These are phyloP conservation scores for Wickerhamiella qilinensis DNA, from an alignment of 805 yeast genomes.

Conservation along the genomic window DNA sequence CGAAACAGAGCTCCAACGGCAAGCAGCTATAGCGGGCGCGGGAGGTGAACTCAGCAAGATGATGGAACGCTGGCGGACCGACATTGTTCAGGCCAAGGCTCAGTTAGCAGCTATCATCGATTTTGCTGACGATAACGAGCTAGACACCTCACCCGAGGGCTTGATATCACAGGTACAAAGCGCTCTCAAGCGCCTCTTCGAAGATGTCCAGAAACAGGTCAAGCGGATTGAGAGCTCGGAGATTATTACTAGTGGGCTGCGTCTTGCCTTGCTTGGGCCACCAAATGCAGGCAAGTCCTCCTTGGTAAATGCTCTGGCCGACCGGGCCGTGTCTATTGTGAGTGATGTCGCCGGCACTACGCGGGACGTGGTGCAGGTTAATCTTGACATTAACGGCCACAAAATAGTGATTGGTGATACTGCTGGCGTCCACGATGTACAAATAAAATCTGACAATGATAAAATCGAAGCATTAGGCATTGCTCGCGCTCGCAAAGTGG, in stretches of 20 bases:
- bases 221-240: constrained; percentile 20
- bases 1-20: constrained; percentile 78
- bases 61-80: constrained; percentile 51
- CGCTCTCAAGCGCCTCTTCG: neutral
- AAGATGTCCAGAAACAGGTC: neutral
- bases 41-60: constrained; percentile 45
- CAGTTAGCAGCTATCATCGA: constrained; percentile 77
- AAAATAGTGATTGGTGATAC: constrained; percentile 81
- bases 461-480: constrained; percentile 69
- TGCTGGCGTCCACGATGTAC: constrained; percentile 57
- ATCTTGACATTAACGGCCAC: constrained; percentile 66
- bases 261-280: constrained; percentile 63
- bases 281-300: constrained; percentile 97
- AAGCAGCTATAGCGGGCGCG: constrained; percentile 56
- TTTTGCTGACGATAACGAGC: constrained; percentile 85
- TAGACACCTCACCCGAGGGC: constrained; percentile 24
- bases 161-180: neutral
- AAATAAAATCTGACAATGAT: constrained; percentile 22
- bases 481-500: constrained; percentile 47
- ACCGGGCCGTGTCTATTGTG: constrained; percentile 77
- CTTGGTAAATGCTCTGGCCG: constrained; percentile 55
- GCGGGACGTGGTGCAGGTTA: constrained; percentile 70
- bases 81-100: constrained; percentile 52
- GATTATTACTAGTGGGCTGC: constrained; percentile 55
- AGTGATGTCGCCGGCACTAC: constrained; percentile 90